A percentile compares a stretch with the other conserved stretches of the same genome.
Evolutionary conservation across 768 basidiomycete genomes (phyloP).

Genomic region (Austroboletus festivus): DNA sequence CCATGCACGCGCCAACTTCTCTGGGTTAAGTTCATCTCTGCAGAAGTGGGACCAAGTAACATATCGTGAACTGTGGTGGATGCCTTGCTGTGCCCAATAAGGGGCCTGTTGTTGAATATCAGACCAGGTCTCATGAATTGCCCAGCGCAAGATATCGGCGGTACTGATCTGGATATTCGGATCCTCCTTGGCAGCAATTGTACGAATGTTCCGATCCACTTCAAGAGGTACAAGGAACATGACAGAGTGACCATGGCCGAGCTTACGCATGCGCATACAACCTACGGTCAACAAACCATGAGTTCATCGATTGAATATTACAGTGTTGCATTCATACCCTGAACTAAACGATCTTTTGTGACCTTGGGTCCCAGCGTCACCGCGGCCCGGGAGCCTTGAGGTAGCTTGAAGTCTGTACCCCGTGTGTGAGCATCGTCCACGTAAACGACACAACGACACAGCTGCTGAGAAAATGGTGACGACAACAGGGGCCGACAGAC

Average conservation of each 20-base stretch:
- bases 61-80: neutral
- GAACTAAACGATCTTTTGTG: conserved; percentile 47
- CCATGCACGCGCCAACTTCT: neutral
- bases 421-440: conserved; percentile 46
- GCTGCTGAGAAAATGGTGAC: conserved; percentile 40
- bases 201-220: conserved; percentile 34
- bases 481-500: conserved; percentile 34
- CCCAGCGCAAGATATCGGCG: neutral
- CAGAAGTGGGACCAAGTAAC: neutral
- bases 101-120: conserved; percentile 7
- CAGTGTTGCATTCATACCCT: conserved; percentile 39
- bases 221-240: conserved; percentile 43
- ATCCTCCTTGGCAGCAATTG: neutral
- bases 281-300: neutral
- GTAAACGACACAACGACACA: conserved; percentile 43
- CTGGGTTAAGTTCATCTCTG: neutral
- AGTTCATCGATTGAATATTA: neutral
- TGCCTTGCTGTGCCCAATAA: neutral
- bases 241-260: conserved; percentile 43
- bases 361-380: conserved; percentile 32
- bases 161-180: neutral
- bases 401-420: conserved; percentile 51
- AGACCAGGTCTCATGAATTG: conserved; percentile 26
- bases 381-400: conserved; percentile 36
- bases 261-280: conserved; percentile 35